Base-by-base conservation (phyloP, 1,284 basidiomycete genomes). In the Ganoderma lingzhi region DNA sequence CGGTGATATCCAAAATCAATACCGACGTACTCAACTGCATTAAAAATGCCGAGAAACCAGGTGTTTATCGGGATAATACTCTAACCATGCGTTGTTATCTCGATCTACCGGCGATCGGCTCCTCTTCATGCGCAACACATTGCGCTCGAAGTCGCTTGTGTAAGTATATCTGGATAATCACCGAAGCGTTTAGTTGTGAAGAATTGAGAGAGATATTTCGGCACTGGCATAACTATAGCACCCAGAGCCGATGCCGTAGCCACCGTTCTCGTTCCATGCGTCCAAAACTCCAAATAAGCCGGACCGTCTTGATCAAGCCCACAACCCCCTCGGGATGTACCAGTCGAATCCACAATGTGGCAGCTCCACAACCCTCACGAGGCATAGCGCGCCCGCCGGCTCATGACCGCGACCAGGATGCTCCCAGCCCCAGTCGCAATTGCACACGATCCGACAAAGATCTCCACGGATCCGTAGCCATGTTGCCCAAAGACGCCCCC, bases 391-490 rank as follows among this genome's bases (percentile, higher is more conserved):
- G 69, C 67, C 12, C 72, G 51, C 42, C 60, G 68, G 55, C 71
- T 74, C 59, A 73, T 65, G 3, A 63, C 62, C 15, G 74, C 75
- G n/a, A 77, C 67, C 30, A 77, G 51, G 17, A 74, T n/a, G 67
- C 76, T 77, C 10, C 69, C 62, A 0, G 70, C 63, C 53, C 73
- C 73, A 1, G 74, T 73, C 44, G 74, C 75, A 5, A 76, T 64
- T 19, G 76, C 76, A 60, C 75, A 76, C 5, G 73, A 71, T 14
- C 77, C 77, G 12, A 78, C 76, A 62, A 78, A 78, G 4, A 78
- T 72, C 63, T 78, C 76, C 45, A 78, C 71, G 5, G 72, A 66
- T 41, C 74, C 74, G 58, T 76, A 78, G 3, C 77, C 77, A 37
- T 73, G 70, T 63, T 71, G 68, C 9, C 76, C 77, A 42, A 76